Conservation (phyloP, 2,329 filamentous ascomycete genomes). For the Aureobasidium melanogenum region DNA sequence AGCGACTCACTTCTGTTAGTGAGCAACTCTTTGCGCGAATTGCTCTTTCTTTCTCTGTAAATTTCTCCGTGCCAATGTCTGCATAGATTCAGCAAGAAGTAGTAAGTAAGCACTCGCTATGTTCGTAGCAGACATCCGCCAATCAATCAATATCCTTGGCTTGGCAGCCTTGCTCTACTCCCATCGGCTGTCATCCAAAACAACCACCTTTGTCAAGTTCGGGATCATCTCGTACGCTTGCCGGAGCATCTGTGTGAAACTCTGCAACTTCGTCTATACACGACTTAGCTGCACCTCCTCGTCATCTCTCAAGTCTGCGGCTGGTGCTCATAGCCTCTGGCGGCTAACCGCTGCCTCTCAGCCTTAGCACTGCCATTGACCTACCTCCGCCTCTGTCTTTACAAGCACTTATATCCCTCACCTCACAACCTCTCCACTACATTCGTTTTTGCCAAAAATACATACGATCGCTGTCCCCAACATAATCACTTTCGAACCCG, state of each 20-base stretch:
- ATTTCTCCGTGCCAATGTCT: neutral
- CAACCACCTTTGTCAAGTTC: neutral
- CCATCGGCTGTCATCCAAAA: neutral
- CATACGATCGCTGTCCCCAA: neutral
- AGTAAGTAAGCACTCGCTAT: neutral
- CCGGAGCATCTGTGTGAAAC: neutral
- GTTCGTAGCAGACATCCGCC: neutral
- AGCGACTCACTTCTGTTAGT: neutral
- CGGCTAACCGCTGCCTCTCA: constrained; percentile 1
- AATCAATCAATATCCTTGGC: neutral
- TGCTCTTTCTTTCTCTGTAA: neutral
- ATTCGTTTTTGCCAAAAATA: neutral
- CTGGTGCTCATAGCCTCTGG: constrained; percentile 2
- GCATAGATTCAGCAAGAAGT: neutral
- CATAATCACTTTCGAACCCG: neutral
- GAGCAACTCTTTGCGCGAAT: no score
- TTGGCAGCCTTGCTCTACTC: neutral
- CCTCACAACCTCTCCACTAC: neutral
- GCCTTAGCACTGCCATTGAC: constrained; percentile 8
- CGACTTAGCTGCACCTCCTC: neutral
- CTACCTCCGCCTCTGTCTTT: neutral
- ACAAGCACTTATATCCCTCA: neutral
- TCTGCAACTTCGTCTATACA: neutral
- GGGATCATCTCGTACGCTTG: neutral
- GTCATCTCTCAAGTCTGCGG: neutral